Base-by-base conservation (phyloP, 768 basidiomycete genomes). In the Mycena polygramma region DNA sequence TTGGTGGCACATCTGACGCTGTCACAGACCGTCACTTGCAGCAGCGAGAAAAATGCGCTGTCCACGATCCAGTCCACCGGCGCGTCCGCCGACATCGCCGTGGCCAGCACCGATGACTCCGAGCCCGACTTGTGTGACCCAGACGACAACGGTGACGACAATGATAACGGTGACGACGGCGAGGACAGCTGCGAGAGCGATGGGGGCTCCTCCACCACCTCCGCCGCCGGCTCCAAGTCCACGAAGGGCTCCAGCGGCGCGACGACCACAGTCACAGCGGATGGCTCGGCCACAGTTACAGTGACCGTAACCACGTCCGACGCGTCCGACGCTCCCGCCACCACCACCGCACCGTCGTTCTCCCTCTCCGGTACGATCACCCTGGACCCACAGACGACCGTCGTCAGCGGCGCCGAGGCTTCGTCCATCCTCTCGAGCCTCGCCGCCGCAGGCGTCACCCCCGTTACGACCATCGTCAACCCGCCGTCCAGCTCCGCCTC, bases 11-110 rank as follows among this genome's bases (percentile, higher is more conserved):
- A 36, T 13, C 48, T 57, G 8, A 63, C 30, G 20, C 59, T 41
- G 0, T 4, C 46, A 2, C 65, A 90, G 88, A 76, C 77, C 39
- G 68, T 90, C n/a, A 78, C 81, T 1, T 92, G 90, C 78, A 88
- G 88, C 5, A 88, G 84, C 71, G 76, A 84, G 70, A 78, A 77
- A n/a, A 85, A 81, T 35, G 90, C 87, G 0, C 71, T 81, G 7
- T 80, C 84, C 1, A 73, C 86, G 11, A 86, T 91, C 68, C 64
- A 80, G 13, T 82, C 86, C 2, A 81, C 85, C 37, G 89, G 89
- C 17, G 86, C 82, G 2, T 77, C 77, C 19, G 85, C 85, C 13
- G 85, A 83, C 7, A 75, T 87, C 19, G 76, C 79, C 14, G 79
- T 80, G 39, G 71, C 77, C 52, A 68, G 73, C 71, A 72, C 79